A percentile compares a stretch with the other conserved stretches of the same genome.
These are phyloP conservation scores for Schizonepeta tenuifolia DNA, from an alignment of 257 asterid species.

Conservation along the genomic window DNA sequence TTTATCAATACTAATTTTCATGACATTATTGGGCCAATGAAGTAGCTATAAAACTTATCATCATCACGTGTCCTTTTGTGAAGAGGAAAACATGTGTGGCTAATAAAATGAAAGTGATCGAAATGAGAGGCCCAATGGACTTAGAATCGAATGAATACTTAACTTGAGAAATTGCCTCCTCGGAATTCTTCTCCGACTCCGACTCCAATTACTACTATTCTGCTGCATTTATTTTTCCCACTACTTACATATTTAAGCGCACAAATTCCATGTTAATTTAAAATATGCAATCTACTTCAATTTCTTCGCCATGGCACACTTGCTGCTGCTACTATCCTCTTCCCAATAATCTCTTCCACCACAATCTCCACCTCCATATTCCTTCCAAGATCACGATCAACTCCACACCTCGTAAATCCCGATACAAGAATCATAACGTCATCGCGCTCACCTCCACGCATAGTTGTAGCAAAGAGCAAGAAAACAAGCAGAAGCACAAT, in stretches of 20 bases:
- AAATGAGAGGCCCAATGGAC: too few species aligned
- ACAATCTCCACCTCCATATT: constrained; percentile 39
- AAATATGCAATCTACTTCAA: constrained; percentile 62
- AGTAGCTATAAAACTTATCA: too few species aligned
- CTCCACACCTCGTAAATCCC: constrained; percentile 32
- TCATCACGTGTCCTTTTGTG: too few species aligned
- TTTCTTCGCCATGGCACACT: constrained; percentile 65
- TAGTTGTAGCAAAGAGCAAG: constrained; percentile 68
- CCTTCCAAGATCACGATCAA: constrained; percentile 30
- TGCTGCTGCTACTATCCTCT: constrained; percentile 61
- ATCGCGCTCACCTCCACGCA: constrained; percentile 50
- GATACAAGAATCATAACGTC: constrained; percentile 32
- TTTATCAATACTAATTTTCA: too few species aligned
- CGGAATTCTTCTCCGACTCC: too few species aligned
- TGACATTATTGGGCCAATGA: too few species aligned
- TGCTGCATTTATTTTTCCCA: background rate
- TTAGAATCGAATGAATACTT: too few species aligned
- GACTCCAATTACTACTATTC: too few species aligned
- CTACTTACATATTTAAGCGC: background rate
- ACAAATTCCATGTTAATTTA: constrained; percentile 41
- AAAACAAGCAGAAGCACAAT: constrained; percentile 39
- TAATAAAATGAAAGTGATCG: too few species aligned
- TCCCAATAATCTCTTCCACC: constrained; percentile 50
- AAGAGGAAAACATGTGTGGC: too few species aligned
- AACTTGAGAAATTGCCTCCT: too few species aligned